A percentile compares a stretch with the other conserved stretches of the same genome.
Evolutionary conservation across 2,329 filamentous ascomycete genomes (phyloP).

Genomic region (Sphaceloma murrayae): DNA sequence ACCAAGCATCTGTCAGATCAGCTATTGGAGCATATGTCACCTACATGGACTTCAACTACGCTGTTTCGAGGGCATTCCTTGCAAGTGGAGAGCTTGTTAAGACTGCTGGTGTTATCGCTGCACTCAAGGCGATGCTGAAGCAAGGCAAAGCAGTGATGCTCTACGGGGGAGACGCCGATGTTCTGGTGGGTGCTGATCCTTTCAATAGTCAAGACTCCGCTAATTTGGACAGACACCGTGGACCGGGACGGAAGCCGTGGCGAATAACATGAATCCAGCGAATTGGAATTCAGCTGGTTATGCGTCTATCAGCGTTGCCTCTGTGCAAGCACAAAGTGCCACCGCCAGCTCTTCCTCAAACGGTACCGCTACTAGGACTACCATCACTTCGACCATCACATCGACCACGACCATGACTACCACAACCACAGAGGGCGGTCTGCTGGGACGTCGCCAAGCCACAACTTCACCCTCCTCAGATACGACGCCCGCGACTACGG

Average conservation of each 20-base stretch:
- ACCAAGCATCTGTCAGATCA: constrained; percentile 43
- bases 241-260: constrained; percentile 32
- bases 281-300: constrained; percentile 26
- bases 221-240: constrained; percentile 27
- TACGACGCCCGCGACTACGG: neutral
- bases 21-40: constrained; percentile 53
- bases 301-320: constrained; percentile 24
- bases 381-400: neutral
- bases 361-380: neutral
- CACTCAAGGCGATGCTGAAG: constrained; percentile 32
- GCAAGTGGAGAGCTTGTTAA: constrained; percentile 43
- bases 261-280: constrained; percentile 24
- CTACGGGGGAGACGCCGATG: constrained; percentile 30
- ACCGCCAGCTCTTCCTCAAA: constrained; percentile 27
- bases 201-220: neutral
- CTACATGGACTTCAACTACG: constrained; percentile 41
- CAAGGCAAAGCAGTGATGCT: constrained; percentile 26
- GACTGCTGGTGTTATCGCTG: constrained; percentile 35
- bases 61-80: constrained; percentile 38
- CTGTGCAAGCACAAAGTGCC: constrained; percentile 18
- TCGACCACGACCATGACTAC: constrained; percentile 25
- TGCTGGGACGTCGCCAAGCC: neutral
- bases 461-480: neutral
- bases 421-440: neutral
- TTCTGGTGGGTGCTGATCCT: constrained; percentile 28